phyloP scores from a whole-genome alignment of 257 asterid genomes.

The Dorcoceras hygrometricum region DNA sequence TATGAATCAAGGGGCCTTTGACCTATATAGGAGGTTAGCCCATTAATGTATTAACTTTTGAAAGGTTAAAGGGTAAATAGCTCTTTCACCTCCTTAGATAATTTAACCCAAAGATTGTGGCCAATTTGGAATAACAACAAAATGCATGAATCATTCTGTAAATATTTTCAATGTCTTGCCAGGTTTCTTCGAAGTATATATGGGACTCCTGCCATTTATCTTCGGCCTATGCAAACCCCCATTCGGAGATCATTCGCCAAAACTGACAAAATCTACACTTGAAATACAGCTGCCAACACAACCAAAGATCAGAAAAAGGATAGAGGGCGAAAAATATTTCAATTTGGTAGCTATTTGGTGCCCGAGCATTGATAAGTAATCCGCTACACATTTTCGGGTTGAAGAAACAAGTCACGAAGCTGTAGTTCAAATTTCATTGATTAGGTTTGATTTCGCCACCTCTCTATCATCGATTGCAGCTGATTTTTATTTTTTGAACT shows the following conservation, averaged over 20 bases:
- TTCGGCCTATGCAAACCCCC: constrained; percentile 34
- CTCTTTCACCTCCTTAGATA: too few species aligned
- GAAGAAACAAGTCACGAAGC: constrained; percentile 34
- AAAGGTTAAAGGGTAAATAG: neutral
- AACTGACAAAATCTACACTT: constrained; percentile 14
- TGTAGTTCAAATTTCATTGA: constrained; percentile 31
- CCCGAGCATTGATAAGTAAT: constrained; percentile 18
- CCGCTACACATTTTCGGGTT: constrained; percentile 22
- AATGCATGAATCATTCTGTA: neutral
- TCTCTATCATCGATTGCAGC: constrained; percentile 11
- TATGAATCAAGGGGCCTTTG: too few species aligned
- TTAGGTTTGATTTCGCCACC: constrained; percentile 34
- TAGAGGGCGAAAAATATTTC: neutral
- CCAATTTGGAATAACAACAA: neutral
- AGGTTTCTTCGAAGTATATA: constrained; percentile 2
- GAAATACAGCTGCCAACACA: constrained; percentile 19
- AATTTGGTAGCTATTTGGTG: constrained; percentile 24
- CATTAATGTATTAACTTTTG: too few species aligned
- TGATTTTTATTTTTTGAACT: constrained; percentile 13
- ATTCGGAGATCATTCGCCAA: constrained; percentile 27
- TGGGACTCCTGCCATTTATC: constrained; percentile 6
- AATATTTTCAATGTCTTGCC: neutral
- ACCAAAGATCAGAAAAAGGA: neutral
- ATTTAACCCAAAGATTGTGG: neutral
- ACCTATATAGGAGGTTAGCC: too few species aligned